Conservation (phyloP, 176 grass and related monocot genomes). For the Oryza meyeriana region DNA sequence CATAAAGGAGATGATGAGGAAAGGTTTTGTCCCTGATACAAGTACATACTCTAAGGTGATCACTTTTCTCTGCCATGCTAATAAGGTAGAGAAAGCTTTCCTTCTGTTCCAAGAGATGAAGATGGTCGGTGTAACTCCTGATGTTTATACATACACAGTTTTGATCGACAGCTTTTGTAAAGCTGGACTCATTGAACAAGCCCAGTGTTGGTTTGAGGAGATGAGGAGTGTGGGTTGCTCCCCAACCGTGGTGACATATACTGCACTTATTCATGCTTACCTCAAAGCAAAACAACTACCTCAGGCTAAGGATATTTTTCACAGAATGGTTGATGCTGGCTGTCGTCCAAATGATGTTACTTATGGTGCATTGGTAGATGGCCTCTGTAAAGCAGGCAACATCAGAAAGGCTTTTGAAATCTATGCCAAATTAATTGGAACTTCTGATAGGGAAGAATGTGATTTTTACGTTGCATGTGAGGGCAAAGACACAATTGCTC, state of each 20-base stretch:
- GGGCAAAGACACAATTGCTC: slow-evolving; percentile 28
- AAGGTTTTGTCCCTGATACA: slow-evolving; percentile 86
- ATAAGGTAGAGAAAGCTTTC: slow-evolving; percentile 73
- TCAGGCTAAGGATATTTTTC: slow-evolving; percentile 71
- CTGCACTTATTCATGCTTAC: slow-evolving; percentile 91
- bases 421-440: slow-evolving; percentile 67
- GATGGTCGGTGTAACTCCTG: slow-evolving; percentile 54
- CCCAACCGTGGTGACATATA: slow-evolving; percentile 89
- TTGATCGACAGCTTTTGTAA: slow-evolving; percentile 97
- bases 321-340: slow-evolving; percentile 66
- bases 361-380: slow-evolving; percentile 88
- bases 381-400: slow-evolving; percentile 83
- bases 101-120: slow-evolving; percentile 98
- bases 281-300: slow-evolving; percentile 71
- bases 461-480: slow-evolving; percentile 58
- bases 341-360: slow-evolving; percentile 81
- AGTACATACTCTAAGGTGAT: slow-evolving; percentile 84
- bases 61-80: slow-evolving; percentile 65
- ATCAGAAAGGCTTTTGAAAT: slow-evolving; percentile 68
- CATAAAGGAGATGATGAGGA: slow-evolving; percentile 84
- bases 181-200: slow-evolving; percentile 75
- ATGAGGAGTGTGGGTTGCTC: slow-evolving; percentile 66
- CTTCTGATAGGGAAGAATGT: slow-evolving; percentile 47
- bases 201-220: slow-evolving; percentile 70
- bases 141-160: slow-evolving; percentile 97